Evolutionary conservation across 331 rosid genomes (phyloP).

Genomic region (Acacia concinna): DNA sequence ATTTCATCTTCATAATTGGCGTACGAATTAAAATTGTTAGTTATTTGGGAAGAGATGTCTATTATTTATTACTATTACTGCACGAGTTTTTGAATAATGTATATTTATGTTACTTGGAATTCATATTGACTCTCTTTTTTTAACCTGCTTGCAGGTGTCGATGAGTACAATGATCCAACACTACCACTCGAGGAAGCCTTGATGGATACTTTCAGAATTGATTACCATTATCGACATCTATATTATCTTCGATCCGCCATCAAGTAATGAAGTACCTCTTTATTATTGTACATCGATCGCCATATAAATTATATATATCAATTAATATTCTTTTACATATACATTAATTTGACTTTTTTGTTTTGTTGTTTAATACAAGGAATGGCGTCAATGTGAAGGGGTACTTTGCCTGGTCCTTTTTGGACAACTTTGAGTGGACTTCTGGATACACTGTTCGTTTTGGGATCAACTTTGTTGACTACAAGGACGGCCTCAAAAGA

Average conservation of each 20-base stretch:
- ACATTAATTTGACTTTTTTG: neutral
- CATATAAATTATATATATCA: no score
- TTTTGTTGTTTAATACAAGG: neutral
- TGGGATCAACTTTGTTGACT: conserved; percentile 58
- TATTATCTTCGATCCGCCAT: conserved; percentile 44
- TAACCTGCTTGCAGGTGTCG: conserved; percentile 35
- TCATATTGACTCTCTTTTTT: no score
- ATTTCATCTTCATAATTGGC: no score
- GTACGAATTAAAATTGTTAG: no score
- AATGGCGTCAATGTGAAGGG: conserved; percentile 54
- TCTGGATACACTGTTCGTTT: conserved; percentile 48
- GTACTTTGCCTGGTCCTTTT: conserved; percentile 59
- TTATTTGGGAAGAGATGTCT: no score
- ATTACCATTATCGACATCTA: neutral
- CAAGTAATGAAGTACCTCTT: conserved; percentile 25
- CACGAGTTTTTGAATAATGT: no score
- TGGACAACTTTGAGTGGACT: conserved; percentile 66
- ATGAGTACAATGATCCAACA: conserved; percentile 35
- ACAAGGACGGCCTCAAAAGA: conserved; percentile 41
- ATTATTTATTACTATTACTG: no score
- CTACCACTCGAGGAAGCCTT: neutral
- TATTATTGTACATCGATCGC: neutral
- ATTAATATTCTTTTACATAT: neutral
- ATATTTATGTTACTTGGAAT: no score
- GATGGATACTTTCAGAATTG: neutral